Base-by-base conservation (phyloP, 352 stramenopile genomes). In the Globisporangium mamillatum region DNA sequence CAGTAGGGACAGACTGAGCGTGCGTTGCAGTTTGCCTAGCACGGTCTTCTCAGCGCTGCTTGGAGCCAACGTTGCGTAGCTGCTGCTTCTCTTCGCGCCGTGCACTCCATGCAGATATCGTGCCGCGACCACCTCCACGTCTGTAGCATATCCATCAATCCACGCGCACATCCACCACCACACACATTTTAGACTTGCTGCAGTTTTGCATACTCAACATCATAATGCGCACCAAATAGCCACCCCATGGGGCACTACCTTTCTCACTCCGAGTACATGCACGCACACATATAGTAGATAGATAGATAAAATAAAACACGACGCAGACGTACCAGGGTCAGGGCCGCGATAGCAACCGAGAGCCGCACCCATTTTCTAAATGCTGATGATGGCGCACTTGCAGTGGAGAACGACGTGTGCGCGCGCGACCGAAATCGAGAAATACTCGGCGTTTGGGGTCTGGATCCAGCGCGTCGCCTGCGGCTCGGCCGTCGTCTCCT, bases 1-100 rank as follows among this genome's bases (percentile, higher is more conserved):
- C 12, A 71, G 54, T 67, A 77, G 78, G 46, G 76, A 76, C 24
- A 63, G 60, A 50, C 81, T 91, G 70, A 87, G 73, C 44, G 64
- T 83, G 56, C 75, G 85, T 57, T 88, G 81, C 34, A 93, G 64
- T 55, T 82, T 84, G 16, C 73, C 71, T 14, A 91, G 60, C 53
- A 92, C 71, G 29, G 80, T 82, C 60, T 74, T 66, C 20, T 80
- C 68, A 32, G 67, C 77, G 22, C 65, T 62, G 0, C 55, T 34
- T 12, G 34, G n/a, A 20, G 63, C 18, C 27, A 61, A 50, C 56
- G 14, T 48, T 2, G 38, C 41, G 41, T 57, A 54, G 66, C 66
- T 67, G 38, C 25, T 62, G 58, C 48, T 58, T 16, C 20, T 55
- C 41, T 58, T 67, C 22, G 60, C 44, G 12, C 64, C 66, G 32